Conservation (phyloP, 441 rosid species). For the Aquilaria agallochum region DNA sequence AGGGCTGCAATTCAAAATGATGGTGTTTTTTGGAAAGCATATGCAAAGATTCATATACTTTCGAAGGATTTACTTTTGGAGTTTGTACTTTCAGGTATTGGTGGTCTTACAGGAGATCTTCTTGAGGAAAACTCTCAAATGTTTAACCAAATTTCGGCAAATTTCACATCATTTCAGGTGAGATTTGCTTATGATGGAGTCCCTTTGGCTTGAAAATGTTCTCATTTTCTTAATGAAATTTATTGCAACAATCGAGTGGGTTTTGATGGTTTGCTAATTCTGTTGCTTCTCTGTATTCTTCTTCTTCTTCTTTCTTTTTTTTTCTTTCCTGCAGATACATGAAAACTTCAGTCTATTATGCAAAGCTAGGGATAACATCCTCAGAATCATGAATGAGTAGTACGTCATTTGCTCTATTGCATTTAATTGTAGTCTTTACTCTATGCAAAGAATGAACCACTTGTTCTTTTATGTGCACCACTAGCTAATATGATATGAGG, state of each 20-base stretch:
- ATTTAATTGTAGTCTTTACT: not conserved
- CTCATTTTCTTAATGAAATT: too few relatives aligned
- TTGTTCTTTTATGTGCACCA: not conserved
- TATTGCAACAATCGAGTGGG: too few relatives aligned
- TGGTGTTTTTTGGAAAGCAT: too few relatives aligned
- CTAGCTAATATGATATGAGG: not conserved
- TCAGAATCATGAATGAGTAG: conserved; percentile 56
- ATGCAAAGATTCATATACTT: too few relatives aligned
- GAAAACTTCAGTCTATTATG: conserved; percentile 56
- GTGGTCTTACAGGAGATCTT: conserved; percentile 71
- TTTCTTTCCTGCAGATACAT: conserved; percentile 43
- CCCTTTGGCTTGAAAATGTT: too few relatives aligned
- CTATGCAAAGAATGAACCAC: not conserved
- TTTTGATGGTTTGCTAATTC: not conserved
- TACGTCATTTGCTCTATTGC: conserved; percentile 24
- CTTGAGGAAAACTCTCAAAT: conserved; percentile 75
- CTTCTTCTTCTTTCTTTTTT: not conserved
- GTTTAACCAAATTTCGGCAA: conserved; percentile 61
- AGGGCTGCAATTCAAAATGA: too few relatives aligned
- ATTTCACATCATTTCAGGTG: conserved; percentile 70
- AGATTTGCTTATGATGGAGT: conserved; percentile 3
- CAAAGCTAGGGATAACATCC: conserved; percentile 70
- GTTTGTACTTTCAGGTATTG: conserved; percentile 45
- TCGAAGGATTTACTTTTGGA: too few relatives aligned
- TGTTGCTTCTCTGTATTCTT: too few relatives aligned